These are phyloP conservation scores for Apophysomyces variabilis DNA, from an alignment of 371 early-diverging fungal species.

Conservation along the genomic window DNA sequence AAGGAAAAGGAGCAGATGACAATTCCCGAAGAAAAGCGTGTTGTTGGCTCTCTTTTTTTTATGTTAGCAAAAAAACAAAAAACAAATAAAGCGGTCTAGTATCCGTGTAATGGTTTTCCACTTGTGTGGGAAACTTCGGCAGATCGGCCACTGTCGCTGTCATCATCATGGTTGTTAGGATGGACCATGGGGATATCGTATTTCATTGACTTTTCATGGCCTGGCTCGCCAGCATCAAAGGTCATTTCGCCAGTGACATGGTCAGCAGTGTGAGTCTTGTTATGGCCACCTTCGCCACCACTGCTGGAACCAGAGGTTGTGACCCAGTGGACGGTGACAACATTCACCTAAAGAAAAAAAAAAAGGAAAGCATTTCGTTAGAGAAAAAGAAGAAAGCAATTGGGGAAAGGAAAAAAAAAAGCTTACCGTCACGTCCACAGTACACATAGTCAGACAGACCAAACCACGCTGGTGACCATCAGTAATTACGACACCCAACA, in stretches of 20 bases:
- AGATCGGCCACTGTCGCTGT: constrained; percentile 17
- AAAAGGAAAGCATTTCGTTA: neutral
- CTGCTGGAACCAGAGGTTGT: constrained; percentile 16
- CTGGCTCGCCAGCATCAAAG: constrained; percentile 19
- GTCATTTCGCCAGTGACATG: constrained; percentile 27
- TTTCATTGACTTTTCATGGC: constrained; percentile 8
- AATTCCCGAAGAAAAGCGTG: too few relatives aligned
- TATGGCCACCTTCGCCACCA: constrained; percentile 15
- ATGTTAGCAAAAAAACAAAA: neutral
- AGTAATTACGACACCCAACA: constrained; percentile 48
- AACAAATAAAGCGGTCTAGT: neutral
- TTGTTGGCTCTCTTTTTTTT: too few relatives aligned
- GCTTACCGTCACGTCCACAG: constrained; percentile 58
- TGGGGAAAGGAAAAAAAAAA: neutral
- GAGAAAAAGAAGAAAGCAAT: constrained; percentile 6
- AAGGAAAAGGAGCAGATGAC: neutral
- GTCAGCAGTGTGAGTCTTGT: constrained; percentile 25
- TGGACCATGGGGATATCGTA: constrained; percentile 16
- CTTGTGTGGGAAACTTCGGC: constrained; percentile 22
- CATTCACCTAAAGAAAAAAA: constrained; percentile 44
- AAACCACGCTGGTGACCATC: constrained; percentile 57
- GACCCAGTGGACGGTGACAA: constrained; percentile 64
- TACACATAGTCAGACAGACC: constrained; percentile 59
- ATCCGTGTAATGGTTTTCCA: constrained; percentile 19
- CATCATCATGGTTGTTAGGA: constrained; percentile 11